Evolutionary conservation across 768 basidiomycete genomes (phyloP).

Genomic region (Mycena crocata): DNA sequence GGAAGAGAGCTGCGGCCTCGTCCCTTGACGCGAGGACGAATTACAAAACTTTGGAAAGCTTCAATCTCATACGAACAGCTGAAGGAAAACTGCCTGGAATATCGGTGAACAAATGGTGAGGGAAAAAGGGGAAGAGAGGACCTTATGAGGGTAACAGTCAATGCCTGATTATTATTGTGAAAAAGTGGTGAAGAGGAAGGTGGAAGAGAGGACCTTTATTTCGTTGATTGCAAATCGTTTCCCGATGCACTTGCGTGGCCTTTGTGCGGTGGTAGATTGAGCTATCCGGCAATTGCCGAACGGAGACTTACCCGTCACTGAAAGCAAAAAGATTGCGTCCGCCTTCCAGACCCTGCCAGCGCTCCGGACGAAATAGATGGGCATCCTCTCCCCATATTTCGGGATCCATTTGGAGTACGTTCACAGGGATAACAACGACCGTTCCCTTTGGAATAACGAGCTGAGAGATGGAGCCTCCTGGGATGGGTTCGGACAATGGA

Average conservation of each 20-base stretch:
- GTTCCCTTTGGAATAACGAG: slow-evolving; percentile 69
- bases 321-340: slow-evolving; percentile 63
- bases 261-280: slow-evolving; percentile 40
- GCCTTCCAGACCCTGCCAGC: slow-evolving; percentile 64
- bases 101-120: slow-evolving; percentile 2
- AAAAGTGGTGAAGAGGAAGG: too few species aligned
- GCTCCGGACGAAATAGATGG: slow-evolving; percentile 65
- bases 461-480: slow-evolving; percentile 54
- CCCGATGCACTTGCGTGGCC: slow-evolving; percentile 72
- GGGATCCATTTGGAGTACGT: slow-evolving; percentile 65
- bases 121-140: not conserved
- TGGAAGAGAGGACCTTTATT: too few species aligned
- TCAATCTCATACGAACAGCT: slow-evolving; percentile 64
- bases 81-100: slow-evolving; percentile 62
- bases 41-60: slow-evolving; percentile 73
- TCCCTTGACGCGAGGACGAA: slow-evolving; percentile 68
- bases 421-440: slow-evolving; percentile 64
- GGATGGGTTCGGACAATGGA: slow-evolving; percentile 65
- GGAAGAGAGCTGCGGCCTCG: slow-evolving; percentile 68
- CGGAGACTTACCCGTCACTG: slow-evolving; percentile 59
- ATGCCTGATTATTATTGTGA: too few species aligned
- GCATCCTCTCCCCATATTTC: slow-evolving; percentile 72
- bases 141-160: too few species aligned
- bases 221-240: slow-evolving; percentile 68
- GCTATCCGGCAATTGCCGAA: slow-evolving; percentile 11